Conservation (phyloP, 345 rosid species). For the Eucalyptus lansdowneana region DNA sequence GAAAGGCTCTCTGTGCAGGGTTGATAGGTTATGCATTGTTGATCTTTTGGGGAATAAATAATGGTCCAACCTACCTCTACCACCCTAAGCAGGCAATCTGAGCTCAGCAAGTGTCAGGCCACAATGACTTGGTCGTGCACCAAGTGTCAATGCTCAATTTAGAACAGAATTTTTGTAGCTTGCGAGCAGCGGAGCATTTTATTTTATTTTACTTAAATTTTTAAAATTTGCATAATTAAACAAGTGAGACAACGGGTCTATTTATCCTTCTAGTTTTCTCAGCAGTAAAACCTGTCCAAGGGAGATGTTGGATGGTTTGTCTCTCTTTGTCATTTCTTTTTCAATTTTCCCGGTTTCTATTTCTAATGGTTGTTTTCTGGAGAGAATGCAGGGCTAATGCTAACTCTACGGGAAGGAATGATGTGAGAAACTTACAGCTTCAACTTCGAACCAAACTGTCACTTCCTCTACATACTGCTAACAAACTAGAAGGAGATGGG, state of each 20-base stretch:
- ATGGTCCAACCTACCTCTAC: not conserved
- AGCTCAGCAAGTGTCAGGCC: not conserved
- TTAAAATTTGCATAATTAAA: not conserved
- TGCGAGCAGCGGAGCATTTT: not conserved
- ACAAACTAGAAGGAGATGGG: not conserved
- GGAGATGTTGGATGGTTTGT: not conserved
- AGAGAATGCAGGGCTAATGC: not conserved
- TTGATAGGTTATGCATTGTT: not conserved
- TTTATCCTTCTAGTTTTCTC: not conserved
- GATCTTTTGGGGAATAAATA: not conserved
- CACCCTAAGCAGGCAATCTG: not conserved
- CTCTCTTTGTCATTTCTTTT: not conserved
- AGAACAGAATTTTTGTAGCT: not conserved
- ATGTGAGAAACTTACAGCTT: not conserved
- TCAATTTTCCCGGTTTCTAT: not conserved
- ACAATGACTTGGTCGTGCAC: not conserved
- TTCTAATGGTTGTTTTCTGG: not conserved
- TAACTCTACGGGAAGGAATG: not conserved
- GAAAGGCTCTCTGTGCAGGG: not conserved
- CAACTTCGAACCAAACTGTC: conserved; percentile 4
- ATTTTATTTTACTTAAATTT: not conserved
- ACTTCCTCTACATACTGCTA: not conserved
- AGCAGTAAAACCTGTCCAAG: not conserved
- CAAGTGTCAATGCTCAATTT: not conserved
- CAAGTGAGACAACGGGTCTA: not conserved